These are phyloP conservation scores for Pyrenochaeta sp. DNA, from an alignment of 2,329 filamentous ascomycete genomes.

Conservation along the genomic window DNA sequence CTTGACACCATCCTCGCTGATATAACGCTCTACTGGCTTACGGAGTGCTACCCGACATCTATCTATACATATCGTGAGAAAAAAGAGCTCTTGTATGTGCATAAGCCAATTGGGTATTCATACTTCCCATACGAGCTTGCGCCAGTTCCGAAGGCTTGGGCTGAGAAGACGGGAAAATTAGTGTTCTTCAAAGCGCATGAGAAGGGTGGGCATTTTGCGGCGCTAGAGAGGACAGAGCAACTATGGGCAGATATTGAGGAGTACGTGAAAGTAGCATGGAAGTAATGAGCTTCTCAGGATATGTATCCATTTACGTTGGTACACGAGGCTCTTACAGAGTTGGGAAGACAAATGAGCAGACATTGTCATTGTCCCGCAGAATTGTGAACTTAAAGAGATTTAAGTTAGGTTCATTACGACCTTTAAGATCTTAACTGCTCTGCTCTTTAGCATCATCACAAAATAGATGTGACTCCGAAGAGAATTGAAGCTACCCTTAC, in stretches of 20 bases:
- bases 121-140: conserved; percentile 55
- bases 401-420: no score
- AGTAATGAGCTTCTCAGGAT: conserved; percentile 7
- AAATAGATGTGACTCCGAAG: not conserved
- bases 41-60: conserved; percentile 56
- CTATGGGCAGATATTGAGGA: conserved; percentile 57
- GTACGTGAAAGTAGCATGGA: conserved; percentile 51
- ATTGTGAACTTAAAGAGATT: no score
- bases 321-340: not conserved
- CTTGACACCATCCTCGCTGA: conserved; percentile 58
- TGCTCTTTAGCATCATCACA: not conserved
- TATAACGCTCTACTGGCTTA: conserved; percentile 65
- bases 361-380: no score
- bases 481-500: no score
- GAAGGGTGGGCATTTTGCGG: conserved; percentile 59
- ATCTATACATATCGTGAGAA: conserved; percentile 61
- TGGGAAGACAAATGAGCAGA: not conserved
- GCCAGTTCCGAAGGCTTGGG: conserved; percentile 52
- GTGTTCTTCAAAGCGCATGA: conserved; percentile 50
- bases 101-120: conserved; percentile 55
- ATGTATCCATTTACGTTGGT: not conserved
- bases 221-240: conserved; percentile 53
- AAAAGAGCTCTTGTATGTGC: conserved; percentile 36
- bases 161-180: conserved; percentile 49
- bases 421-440: no score